Evolutionary conservation across 2,329 filamentous ascomycete genomes (phyloP).

Genomic region (Cytospora leucostoma): DNA sequence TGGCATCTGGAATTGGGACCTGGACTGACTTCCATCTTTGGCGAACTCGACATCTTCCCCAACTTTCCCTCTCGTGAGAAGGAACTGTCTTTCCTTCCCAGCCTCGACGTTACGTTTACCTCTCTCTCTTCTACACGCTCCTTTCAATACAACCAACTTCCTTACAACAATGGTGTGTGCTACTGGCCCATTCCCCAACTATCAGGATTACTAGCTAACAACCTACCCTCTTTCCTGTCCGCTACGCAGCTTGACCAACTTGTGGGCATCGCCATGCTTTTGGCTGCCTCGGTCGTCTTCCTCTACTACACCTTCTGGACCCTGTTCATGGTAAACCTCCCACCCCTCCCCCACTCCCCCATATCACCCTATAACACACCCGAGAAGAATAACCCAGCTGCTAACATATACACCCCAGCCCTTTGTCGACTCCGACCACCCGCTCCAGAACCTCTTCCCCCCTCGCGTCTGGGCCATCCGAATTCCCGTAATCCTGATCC

Average conservation of each 20-base stretch:
- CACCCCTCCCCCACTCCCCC: conserved; percentile 22
- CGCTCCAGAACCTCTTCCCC: conserved; percentile 91
- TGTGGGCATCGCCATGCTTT: conserved; percentile 67
- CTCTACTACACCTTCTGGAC: conserved; percentile 98
- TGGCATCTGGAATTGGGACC: conserved; percentile 13
- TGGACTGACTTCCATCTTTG: conserved; percentile 6
- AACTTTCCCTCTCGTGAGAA: conserved; percentile 8
- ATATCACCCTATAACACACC: conserved; percentile 2
- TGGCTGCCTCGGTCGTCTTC: conserved; percentile 64
- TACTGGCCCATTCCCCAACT: background rate
- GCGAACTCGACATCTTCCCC: conserved; percentile 4
- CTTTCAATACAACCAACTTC: conserved; percentile 10
- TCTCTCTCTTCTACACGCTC: conserved; percentile 22
- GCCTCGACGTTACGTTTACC: conserved; percentile 12
- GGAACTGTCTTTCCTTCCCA: conserved; percentile 9
- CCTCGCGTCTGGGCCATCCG: conserved; percentile 98
- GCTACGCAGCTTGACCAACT: conserved; percentile 80
- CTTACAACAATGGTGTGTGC: conserved; percentile 36
- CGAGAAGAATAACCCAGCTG: background rate
- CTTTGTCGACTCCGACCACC: conserved; percentile 94
- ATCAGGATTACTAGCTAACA: conserved; percentile 10
- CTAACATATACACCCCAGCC: conserved; percentile 58
- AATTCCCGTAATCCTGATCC: conserved; percentile 93
- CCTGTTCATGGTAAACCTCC: conserved; percentile 77
- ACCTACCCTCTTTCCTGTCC: conserved; percentile 6